Evolutionary conservation across 2,329 filamentous ascomycete genomes (phyloP).

Genomic region (Alternaria consortialis): DNA sequence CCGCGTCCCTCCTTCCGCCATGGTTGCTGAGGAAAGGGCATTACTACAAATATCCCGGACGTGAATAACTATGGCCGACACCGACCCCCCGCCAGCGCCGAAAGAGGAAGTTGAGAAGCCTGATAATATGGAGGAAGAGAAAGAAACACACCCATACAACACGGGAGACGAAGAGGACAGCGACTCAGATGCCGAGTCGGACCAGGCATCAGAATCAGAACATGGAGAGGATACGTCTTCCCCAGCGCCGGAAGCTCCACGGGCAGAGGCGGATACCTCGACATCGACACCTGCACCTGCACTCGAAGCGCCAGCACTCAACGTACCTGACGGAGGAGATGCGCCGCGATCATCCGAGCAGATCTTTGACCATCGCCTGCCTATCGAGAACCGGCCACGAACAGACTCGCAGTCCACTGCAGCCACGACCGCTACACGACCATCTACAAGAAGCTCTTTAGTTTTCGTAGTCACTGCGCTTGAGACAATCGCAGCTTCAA

Average conservation of each 20-base stretch:
- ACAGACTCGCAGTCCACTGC: conserved; percentile 69
- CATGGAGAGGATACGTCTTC: conserved; percentile 22
- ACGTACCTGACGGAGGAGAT: conserved; percentile 37
- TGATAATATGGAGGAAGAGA: neutral
- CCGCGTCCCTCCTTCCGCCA: conserved; percentile 30
- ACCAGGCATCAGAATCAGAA: conserved; percentile 26
- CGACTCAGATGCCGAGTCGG: conserved; percentile 27
- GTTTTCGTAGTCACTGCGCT: conserved; percentile 95
- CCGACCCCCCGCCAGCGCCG: conserved; percentile 27
- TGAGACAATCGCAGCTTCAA: conserved; percentile 89
- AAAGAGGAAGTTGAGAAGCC: conserved; percentile 16
- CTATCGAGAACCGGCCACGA: conserved; percentile 53
- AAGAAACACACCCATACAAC: neutral
- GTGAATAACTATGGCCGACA: conserved; percentile 48
- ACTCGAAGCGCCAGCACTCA: conserved; percentile 35
- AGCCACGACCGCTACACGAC: conserved; percentile 60
- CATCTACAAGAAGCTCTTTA: conserved; percentile 84
- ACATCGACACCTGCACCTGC: conserved; percentile 20
- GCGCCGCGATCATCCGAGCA: conserved; percentile 45
- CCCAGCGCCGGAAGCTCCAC: conserved; percentile 23
- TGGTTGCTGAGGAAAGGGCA: conserved; percentile 34
- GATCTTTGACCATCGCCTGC: conserved; percentile 47
- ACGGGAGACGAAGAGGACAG: conserved; percentile 13
- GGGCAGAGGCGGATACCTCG: conserved; percentile 27
- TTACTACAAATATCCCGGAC: conserved; percentile 22